Evolutionary conservation across 2,329 filamentous ascomycete species (phyloP).

Genomic region (Aciculosporium take): DNA sequence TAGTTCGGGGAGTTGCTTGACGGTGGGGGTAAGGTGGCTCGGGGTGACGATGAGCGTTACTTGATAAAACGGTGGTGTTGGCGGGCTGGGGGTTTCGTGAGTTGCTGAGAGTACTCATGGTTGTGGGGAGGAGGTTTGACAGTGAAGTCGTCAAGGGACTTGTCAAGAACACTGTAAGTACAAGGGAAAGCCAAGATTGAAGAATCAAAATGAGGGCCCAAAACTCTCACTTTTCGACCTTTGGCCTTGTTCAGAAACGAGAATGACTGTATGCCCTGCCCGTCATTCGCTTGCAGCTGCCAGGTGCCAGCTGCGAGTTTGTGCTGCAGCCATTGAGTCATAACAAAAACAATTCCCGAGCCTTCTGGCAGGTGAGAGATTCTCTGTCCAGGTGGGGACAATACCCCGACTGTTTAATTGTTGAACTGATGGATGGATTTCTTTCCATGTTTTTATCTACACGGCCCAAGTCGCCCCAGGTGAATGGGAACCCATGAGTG

Average conservation of each 20-base stretch:
- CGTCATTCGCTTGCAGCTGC: background rate
- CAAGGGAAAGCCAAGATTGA: background rate
- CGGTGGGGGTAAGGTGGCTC: background rate
- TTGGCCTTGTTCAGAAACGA: background rate
- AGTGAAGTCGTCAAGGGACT: background rate
- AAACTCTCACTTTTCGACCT: background rate
- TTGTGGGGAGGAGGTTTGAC: background rate
- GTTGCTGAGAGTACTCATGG: slow-evolving; percentile 8
- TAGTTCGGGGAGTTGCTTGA: background rate
- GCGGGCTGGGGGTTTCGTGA: slow-evolving; percentile 10
- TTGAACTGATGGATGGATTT: slow-evolving; percentile 1
- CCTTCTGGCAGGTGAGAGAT: background rate
- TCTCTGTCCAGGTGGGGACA: background rate
- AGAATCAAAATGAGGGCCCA: background rate
- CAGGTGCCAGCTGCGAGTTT: background rate
- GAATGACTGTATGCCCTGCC: background rate
- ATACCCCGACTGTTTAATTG: background rate
- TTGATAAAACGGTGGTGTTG: slow-evolving; percentile 17
- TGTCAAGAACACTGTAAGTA: background rate
- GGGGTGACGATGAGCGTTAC: slow-evolving; percentile 11
- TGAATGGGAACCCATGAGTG: background rate
- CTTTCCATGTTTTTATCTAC: slow-evolving; percentile 8
- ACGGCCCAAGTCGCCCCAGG: background rate
- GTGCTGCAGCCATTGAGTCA: background rate
- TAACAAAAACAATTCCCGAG: background rate